Base-by-base conservation (phyloP, 805 yeast genomes). In the Tetrapisispora taiwanensis region DNA sequence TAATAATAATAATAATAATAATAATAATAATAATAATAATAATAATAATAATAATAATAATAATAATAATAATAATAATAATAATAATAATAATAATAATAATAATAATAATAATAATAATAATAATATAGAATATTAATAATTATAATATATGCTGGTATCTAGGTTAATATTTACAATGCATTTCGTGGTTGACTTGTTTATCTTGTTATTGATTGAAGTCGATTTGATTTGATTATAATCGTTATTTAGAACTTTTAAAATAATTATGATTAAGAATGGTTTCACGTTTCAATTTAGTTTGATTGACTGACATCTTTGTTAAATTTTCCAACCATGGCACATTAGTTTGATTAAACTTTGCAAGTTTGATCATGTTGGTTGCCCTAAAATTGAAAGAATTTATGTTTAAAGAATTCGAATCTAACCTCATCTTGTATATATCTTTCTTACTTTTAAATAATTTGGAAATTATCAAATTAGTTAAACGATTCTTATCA, bases 361-460 rank as follows among this genome's bases (percentile, higher is more conserved):
- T 50, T 1, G 82, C 90, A 46, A 74, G 63, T 14, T 55, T 53
- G 2, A 70, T 75, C 31, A 86, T 68, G 51, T 81, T 85, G 32
- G 84, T 74, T 54, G 71, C 78, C 46, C 75, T 78, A 15, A 84
- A 72, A 55, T 84, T 89, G 0, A 86, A 27, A 18, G 12, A 28
- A 20, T 27, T 78, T 9, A 60, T 62, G 39, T 67, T 69, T 44
- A 72, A 54, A 14, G 31, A 33, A 13, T 48, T 48, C 36, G 48
- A 34, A 12, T 46, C 46, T 9, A 36, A 27, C 7, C 27, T 56
- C 61, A 49, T 64, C 58, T 38, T 69, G 54, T 15, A 78, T 65
- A 52, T 81, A 84, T 76, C 80, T 20, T 64, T 52, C 0, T 72
- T 66, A 0, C 81, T 67, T 20, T 47, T 47, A 32, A 51, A 37